phyloP scores from a whole-genome alignment of 176 grass and related monocot species.

The Oryza meridionalis region DNA sequence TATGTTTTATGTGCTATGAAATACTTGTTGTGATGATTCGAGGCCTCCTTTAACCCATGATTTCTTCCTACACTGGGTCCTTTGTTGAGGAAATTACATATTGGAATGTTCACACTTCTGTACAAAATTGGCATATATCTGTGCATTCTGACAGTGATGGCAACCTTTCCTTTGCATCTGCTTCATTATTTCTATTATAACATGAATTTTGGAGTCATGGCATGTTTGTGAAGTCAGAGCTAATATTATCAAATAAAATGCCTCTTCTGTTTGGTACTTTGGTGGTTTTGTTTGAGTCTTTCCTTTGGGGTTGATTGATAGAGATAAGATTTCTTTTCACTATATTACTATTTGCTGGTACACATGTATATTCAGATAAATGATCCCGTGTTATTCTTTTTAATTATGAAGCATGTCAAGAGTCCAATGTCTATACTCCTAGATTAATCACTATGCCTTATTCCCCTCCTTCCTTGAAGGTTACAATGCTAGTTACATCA shows the following conservation, averaged over 20 bases:
- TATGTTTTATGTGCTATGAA: not conserved
- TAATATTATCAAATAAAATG: constrained; percentile 15
- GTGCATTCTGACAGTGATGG: constrained; percentile 4
- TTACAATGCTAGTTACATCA: constrained; percentile 10
- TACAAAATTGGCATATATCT: constrained; percentile 20
- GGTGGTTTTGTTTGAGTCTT: not conserved
- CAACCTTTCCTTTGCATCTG: not conserved
- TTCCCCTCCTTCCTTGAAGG: constrained; percentile 55
- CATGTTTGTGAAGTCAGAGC: not conserved
- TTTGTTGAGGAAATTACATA: not conserved
- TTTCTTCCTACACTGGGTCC: not conserved
- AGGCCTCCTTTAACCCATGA: constrained; percentile 7
- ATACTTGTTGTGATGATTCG: not conserved
- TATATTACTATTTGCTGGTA: not conserved
- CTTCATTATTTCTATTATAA: not conserved
- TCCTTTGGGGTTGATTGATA: constrained; percentile 14
- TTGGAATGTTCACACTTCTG: not conserved
- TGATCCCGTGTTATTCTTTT: not conserved
- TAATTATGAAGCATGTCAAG: constrained; percentile 16
- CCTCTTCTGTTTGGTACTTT: not conserved
- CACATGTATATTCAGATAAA: constrained; percentile 12
- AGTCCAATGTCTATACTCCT: constrained; percentile 12
- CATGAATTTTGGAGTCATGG: not conserved
- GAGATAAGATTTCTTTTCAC: not conserved
- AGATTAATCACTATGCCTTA: constrained; percentile 16